These are phyloP conservation scores for Lasiodiplodia hormozganensis DNA, from an alignment of 2,329 filamentous ascomycete genomes.

Conservation along the genomic window DNA sequence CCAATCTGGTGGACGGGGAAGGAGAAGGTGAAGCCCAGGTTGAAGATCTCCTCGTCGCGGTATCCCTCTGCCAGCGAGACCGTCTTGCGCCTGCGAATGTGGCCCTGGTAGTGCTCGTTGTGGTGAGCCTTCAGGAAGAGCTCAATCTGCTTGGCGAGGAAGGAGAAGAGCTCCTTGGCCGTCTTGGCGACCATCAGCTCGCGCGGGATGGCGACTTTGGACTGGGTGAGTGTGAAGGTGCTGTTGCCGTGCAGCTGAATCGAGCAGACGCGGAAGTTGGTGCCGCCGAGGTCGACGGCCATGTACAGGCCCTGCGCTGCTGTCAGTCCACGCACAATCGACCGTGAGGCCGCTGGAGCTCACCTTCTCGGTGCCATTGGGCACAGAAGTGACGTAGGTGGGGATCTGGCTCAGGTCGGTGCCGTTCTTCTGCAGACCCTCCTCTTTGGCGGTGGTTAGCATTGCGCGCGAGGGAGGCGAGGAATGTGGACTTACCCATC, in stretches of 20 bases:
- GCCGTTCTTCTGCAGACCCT: slow-evolving; percentile 79
- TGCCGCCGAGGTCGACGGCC: slow-evolving; percentile 96
- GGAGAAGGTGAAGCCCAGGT: slow-evolving; percentile 97
- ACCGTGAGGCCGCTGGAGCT: slow-evolving; percentile 34
- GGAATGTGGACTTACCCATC: slow-evolving; percentile 67
- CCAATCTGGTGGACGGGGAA: slow-evolving; percentile 94
- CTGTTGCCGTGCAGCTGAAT: slow-evolving; percentile 92
- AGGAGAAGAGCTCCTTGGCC: slow-evolving; percentile 85
- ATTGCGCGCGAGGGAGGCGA: slow-evolving; percentile 5
- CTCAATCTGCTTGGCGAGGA: slow-evolving; percentile 92
- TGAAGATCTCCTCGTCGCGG: slow-evolving; percentile 80
- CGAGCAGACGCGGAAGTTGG: slow-evolving; percentile 97
- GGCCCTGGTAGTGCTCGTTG: slow-evolving; percentile 79
- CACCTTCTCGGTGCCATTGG: slow-evolving; percentile 97
- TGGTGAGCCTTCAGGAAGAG: slow-evolving; percentile 87
- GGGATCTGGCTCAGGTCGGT: slow-evolving; percentile 94
- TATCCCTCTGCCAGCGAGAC: slow-evolving; percentile 65
- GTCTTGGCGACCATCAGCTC: slow-evolving; percentile 90
- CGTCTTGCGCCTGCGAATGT: slow-evolving; percentile 70
- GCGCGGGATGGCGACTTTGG: slow-evolving; percentile 88
- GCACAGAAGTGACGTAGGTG: slow-evolving; percentile 93
- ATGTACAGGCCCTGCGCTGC: slow-evolving; percentile 81
- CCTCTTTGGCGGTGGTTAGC: slow-evolving; percentile 59
- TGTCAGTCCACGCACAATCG: slow-evolving; percentile 5
- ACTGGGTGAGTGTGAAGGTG: slow-evolving; percentile 91